Base-by-base conservation (phyloP, 352 stramenopile species). In the Chrysophaeum taylorii region DNA sequence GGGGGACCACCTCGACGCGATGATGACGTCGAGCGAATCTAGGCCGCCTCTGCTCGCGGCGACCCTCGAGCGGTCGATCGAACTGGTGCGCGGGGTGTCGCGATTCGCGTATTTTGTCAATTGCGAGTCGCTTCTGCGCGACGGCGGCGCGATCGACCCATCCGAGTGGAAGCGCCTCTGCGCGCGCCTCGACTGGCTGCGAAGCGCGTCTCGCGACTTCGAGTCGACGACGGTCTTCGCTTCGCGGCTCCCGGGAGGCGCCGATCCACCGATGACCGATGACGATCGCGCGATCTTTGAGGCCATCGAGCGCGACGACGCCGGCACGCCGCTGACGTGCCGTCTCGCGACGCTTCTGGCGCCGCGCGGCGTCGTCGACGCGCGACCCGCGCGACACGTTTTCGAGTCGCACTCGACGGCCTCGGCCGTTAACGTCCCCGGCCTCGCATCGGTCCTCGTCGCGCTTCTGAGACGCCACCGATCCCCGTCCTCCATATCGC, bases 1-100 rank as follows among this genome's bases (percentile, higher is more conserved):
- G 27, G 52, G 52, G 27, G 52, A 63, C 52, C 52, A 63, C 52
- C 52, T 63, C 52, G 52, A 63, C 27, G 52, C 52, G 25, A 9
- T 63, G 9, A 25, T 63, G n/a, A n/a, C n/a, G n/a, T n/a, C n/a
- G 2, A 39, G 25, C 9, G 12, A 9, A 2, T 15, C 25, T 25
- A 7, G 27, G 25, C 52, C 52, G 52, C 15, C 29, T 15, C 52
- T 63, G 27, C 52, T 39, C 25, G 7, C 14, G 4, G 52, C 52
- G 52, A 25, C n/a, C 27, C 25, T 63, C 4, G 52, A 63, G 33
- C 7, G 25, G 52, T 63, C 52, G 52, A 2, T 2, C 5, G 33
- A 7, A 2, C 5, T 33, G 9, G 5, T 63, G 12, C 27, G 9
- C 5, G 4, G 9, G 33, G n/a, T 31, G 9, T 25, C 12, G 9